These are phyloP conservation scores for Umbilicaria muhlenbergii DNA, from an alignment of 495 filamentous ascomycete species.

Conservation along the genomic window DNA sequence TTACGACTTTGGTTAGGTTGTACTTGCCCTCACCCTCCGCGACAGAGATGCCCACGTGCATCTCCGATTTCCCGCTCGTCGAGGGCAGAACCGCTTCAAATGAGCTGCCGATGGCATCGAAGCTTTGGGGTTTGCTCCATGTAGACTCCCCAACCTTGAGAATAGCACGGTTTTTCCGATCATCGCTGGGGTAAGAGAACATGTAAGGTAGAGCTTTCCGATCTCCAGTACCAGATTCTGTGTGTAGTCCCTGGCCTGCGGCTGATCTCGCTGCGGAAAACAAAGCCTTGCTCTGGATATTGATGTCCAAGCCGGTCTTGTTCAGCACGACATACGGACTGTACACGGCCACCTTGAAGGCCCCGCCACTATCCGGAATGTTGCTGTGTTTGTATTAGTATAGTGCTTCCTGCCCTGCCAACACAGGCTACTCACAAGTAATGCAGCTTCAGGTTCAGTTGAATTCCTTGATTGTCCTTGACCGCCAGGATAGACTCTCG, in stretches of 20 bases:
- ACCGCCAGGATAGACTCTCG: conserved; percentile 66
- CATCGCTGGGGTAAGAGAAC: conserved; percentile 82
- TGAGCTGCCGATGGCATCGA: conserved; percentile 93
- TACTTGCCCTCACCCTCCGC: conserved; percentile 92
- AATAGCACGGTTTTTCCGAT: conserved; percentile 74
- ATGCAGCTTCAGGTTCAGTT: conserved; percentile 70
- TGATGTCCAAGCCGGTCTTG: conserved; percentile 80
- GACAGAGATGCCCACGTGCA: conserved; percentile 79
- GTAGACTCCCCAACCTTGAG: conserved; percentile 74
- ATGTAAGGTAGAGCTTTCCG: conserved; percentile 77
- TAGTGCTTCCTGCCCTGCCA: not conserved
- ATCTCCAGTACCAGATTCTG: conserved; percentile 30
- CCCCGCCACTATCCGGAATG: conserved; percentile 82
- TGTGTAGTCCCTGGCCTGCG: conserved; percentile 54
- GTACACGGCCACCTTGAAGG: conserved; percentile 88
- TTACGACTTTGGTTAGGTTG: conserved; percentile 88
- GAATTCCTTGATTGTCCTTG: conserved; percentile 66
- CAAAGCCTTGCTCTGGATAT: conserved; percentile 77
- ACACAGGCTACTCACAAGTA: conserved; percentile 41
- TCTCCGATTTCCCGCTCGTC: conserved; percentile 51
- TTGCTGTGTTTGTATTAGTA: conserved; percentile 25
- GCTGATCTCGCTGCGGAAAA: conserved; percentile 66
- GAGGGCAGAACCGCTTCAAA: conserved; percentile 73
- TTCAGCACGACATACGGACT: conserved; percentile 90
- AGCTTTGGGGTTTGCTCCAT: conserved; percentile 96